A percentile compares a stretch with the other conserved stretches of the same genome.
Evolutionary conservation across 352 stramenopile genomes (phyloP).

Genomic region (Pythium folliculosum): DNA sequence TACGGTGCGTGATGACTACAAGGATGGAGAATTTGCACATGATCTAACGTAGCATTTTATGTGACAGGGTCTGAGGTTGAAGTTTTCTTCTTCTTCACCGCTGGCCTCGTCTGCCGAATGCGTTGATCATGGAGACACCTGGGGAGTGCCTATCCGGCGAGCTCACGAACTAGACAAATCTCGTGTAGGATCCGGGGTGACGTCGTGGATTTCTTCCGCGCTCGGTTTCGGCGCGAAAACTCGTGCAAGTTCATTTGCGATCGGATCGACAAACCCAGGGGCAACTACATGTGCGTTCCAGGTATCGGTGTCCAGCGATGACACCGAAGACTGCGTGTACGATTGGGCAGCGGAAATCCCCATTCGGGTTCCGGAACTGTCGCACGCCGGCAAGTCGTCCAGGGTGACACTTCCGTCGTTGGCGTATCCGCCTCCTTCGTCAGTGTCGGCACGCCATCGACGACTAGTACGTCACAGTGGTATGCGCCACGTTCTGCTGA

Average conservation of each 20-base stretch:
- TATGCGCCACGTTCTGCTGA: constrained; percentile 65
- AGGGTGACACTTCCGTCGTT: neutral
- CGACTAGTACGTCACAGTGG: constrained; percentile 55
- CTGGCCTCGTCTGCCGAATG: neutral
- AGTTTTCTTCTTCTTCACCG: neutral
- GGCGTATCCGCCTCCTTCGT: constrained; percentile 49
- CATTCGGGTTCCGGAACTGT: constrained; percentile 17
- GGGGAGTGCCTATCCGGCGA: constrained; percentile 12
- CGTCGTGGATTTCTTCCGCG: constrained; percentile 26
- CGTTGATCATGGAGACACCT: neutral
- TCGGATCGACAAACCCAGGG: neutral
- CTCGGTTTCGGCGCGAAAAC: constrained; percentile 18
- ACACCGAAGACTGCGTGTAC: neutral
- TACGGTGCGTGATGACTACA: constrained; percentile 15
- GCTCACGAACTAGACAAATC: neutral
- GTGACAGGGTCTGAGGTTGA: constrained; percentile 15
- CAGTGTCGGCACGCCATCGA: constrained; percentile 47
- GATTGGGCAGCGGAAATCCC: constrained; percentile 16
- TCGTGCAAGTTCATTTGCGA: constrained; percentile 17
- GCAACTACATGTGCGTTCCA: constrained; percentile 10
- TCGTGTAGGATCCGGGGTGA: constrained; percentile 5
- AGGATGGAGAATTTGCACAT: too few species aligned
- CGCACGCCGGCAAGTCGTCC: neutral
- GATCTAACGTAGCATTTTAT: neutral
- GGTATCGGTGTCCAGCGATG: neutral